Evolutionary conservation across 441 rosid genomes (phyloP), one percentile per base, ranked within the genome.

Genomic region (Adansonia grandidieri): DNA sequence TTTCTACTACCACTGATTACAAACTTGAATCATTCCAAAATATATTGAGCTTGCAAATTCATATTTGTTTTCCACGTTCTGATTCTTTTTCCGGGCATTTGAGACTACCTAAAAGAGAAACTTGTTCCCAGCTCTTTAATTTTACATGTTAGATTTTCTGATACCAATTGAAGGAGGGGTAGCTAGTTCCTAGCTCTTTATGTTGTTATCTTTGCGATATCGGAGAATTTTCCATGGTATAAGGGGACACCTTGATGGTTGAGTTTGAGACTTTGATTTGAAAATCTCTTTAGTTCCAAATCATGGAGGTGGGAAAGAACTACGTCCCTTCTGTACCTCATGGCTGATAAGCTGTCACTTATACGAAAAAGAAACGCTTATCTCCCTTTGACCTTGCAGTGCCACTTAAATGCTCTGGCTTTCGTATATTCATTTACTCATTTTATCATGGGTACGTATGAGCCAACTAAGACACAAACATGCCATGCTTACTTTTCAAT

Each of bases 381-480:
- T 9, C 61, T 53, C 13, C 51, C 47, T 71, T 71, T 51, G 47
- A 71, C 22, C 14, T 4, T 53, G 13, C 19, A 15, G 47, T 48
- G 62, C 47, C 62, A 28, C 32, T 28, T 58, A 9, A 71, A n/a
- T 54, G 75, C 28, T 73, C 37, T 73, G 65, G 53, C 15, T 19
- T 73, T 57, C 40, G 13, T 57, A 20, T 10, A 58, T 73, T 13
- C 17, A 19, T 40, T 42, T 56, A 13, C 13, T 13, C 65, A 40
- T 70, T 5, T 69, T 48, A 70, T 56, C 13, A 57, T 17, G 65
- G 65, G 51, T 17, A 40, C 32, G 17, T 17, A 28, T 28, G 47
- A 6, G 2, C 20, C 50, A 56, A 19, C 5, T 19, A 32, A 72
- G 53, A 40, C 45, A 28, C 17, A 56, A 73, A 40, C 40, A 2